Conservation (phyloP, 345 rosid genomes). For the Combretum micranthum region DNA sequence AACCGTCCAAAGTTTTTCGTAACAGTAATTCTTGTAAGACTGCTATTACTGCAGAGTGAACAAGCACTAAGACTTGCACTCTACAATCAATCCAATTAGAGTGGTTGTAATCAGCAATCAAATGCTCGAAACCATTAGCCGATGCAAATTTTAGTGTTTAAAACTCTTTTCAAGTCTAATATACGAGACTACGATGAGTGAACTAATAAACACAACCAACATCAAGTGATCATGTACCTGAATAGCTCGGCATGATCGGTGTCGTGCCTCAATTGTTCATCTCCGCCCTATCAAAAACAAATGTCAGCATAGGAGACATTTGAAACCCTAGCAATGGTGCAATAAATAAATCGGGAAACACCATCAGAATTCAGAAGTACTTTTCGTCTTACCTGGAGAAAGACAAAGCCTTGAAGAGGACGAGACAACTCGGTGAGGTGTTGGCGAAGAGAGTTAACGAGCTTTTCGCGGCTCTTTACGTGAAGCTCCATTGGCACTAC, state of each 20-base stretch:
- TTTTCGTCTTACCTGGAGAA: slow-evolving; percentile 47
- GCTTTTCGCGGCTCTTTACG: slow-evolving; percentile 57
- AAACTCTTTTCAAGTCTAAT: too few relatives aligned
- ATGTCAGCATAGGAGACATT: not conserved
- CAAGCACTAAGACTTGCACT: too few relatives aligned
- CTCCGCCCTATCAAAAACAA: slow-evolving; percentile 56
- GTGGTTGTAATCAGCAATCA: too few relatives aligned
- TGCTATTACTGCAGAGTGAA: too few relatives aligned
- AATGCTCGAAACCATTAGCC: too few relatives aligned
- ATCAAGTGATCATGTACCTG: slow-evolving; percentile 35
- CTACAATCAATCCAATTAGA: too few relatives aligned
- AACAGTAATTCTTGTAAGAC: too few relatives aligned
- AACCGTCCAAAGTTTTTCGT: too few relatives aligned
- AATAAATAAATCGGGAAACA: not conserved
- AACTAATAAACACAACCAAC: not conserved
- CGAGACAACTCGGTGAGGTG: slow-evolving; percentile 39
- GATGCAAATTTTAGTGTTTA: too few relatives aligned
- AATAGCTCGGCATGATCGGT: slow-evolving; percentile 90
- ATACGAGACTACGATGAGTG: not conserved
- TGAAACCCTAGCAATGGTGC: too few relatives aligned
- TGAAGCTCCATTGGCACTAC: slow-evolving; percentile 65
- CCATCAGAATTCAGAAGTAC: too few relatives aligned
- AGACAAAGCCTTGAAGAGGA: slow-evolving; percentile 61
- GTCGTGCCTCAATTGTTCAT: slow-evolving; percentile 70
- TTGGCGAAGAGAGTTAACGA: slow-evolving; percentile 43